Evolutionary conservation across 1,284 basidiomycete species (phyloP).

Genomic region (Veloboletus limbatus): DNA sequence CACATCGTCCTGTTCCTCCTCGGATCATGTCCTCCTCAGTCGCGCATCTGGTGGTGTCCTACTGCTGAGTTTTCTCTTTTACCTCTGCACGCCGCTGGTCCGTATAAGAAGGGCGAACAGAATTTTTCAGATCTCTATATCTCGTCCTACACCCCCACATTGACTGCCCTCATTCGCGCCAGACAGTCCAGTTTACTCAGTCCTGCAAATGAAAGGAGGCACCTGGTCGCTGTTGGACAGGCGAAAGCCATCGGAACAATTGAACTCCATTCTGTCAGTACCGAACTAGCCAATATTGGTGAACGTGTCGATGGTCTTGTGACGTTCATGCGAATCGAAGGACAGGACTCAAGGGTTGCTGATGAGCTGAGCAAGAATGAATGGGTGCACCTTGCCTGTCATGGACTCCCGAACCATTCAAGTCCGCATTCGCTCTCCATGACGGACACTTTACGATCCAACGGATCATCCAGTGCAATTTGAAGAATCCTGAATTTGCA

Average conservation of each 20-base stretch:
- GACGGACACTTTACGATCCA: too few relatives aligned
- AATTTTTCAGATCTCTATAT: conserved; percentile 28
- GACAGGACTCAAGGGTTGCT: neutral
- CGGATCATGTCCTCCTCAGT: conserved; percentile 3
- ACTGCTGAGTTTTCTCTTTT: conserved; percentile 26
- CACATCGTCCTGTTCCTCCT: conserved; percentile 22
- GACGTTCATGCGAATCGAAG: conserved; percentile 2
- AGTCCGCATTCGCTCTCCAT: conserved; percentile 22
- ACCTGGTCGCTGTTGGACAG: conserved; percentile 15
- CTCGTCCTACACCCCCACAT: conserved; percentile 35
- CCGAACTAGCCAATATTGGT: neutral
- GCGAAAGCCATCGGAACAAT: neutral
- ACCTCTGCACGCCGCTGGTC: conserved; percentile 25
- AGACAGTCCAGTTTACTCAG: neutral
- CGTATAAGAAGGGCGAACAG: neutral
- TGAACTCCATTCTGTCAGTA: conserved; percentile 5
- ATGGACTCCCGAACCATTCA: conserved; percentile 18
- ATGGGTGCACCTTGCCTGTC: conserved; percentile 23
- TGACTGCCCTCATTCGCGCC: conserved; percentile 28
- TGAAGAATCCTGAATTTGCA: conserved; percentile 30
- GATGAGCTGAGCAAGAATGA: conserved; percentile 9
- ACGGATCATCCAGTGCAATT: conserved; percentile 24
- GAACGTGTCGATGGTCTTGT: neutral
- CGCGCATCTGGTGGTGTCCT: conserved; percentile 41
- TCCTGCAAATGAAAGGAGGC: neutral